Percentiles rank a stretch among this genome's conserved stretches.
Conservation (phyloP, 768 basidiomycete species). For the Inosperma sp. region DNA sequence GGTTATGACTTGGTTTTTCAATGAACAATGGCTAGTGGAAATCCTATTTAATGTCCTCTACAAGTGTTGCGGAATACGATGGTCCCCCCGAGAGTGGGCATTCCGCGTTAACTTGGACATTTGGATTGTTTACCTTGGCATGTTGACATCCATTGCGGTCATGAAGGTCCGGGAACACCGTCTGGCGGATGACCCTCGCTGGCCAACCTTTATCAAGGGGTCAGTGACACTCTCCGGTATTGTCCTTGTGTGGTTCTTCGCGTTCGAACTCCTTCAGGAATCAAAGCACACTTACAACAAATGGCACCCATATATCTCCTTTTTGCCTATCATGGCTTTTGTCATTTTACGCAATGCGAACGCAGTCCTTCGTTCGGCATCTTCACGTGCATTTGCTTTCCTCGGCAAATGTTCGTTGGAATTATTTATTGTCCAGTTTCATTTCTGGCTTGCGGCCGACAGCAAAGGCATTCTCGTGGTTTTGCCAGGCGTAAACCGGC, state of each 20-base stretch:
- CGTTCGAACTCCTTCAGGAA: constrained; percentile 70
- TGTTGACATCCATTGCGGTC: constrained; percentile 68
- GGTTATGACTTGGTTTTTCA: constrained; percentile 63
- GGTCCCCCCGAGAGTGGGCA: constrained; percentile 83
- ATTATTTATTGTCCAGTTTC: constrained; percentile 89
- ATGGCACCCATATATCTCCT: constrained; percentile 81
- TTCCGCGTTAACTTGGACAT: constrained; percentile 88
- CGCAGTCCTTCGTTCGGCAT: constrained; percentile 60
- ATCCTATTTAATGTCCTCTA: constrained; percentile 58
- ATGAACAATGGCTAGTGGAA: constrained; percentile 57
- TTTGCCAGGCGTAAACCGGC: constrained; percentile 67
- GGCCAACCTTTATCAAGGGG: constrained; percentile 50
- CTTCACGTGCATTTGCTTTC: constrained; percentile 69
- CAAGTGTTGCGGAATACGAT: constrained; percentile 66
- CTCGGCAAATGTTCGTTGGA: constrained; percentile 86
- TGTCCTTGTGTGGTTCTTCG: constrained; percentile 71
- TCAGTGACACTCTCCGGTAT: constrained; percentile 48
- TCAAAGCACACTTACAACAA: constrained; percentile 83
- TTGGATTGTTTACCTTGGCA: constrained; percentile 85
- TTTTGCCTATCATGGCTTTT: constrained; percentile 76
- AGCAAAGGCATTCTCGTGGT: constrained; percentile 78
- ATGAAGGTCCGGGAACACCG: constrained; percentile 73
- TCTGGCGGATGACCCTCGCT: constrained; percentile 63
- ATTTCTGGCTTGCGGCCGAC: constrained; percentile 81
- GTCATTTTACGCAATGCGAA: constrained; percentile 73